Base-by-base conservation (phyloP, 2,329 filamentous ascomycete species). In the Arachnopeziza araneosa region DNA sequence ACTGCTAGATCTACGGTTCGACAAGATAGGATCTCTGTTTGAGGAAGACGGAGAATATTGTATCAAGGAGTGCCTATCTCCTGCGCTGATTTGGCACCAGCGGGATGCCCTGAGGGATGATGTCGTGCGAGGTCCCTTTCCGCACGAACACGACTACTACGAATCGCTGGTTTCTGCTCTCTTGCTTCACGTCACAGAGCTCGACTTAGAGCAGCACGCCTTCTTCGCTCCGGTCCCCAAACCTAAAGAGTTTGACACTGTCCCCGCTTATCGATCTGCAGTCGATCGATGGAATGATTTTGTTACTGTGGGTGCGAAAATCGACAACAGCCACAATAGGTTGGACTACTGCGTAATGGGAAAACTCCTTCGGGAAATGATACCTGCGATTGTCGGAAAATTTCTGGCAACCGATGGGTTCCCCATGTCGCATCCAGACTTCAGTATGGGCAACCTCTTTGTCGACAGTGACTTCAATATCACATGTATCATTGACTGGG, bases 151-250 rank as follows among this genome's bases (percentile, higher is more conserved):
- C 24, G 57, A 67, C 2, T 72, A 72, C 55, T 64, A 71, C 1
- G 44, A 63, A 50, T 65, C 70, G 44, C 64, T 71, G 3, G 55
- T 69, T 10, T 67, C 66, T 30, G 66, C 64, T 1, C 30, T 32
- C 30, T 66, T 70, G 56, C 64, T 54, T 22, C 68, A 72, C 60
- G 64, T 56, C 24, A 57, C 65, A 55, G 61, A 71, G 59, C 70
- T 73, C 59, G 54, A 58, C 7, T 61, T 72, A 12, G 54, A 56
- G n/a, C 66, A 68, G 8, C 64, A 72, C 54, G 56, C 19, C 52
- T 72, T 72, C 52, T 70, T 71, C 52, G 70, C 70, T 10, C 71
- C 69, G 2, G 58, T 72, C 49, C 71, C 68, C 50, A 60, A 67
- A 32, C 32, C 58, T 4, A 32, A 53, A 8, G 66, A 71, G 14